Evolutionary conservation across 2,329 filamentous ascomycete species (phyloP).

Genomic region (Scortechinia acanthostroma): DNA sequence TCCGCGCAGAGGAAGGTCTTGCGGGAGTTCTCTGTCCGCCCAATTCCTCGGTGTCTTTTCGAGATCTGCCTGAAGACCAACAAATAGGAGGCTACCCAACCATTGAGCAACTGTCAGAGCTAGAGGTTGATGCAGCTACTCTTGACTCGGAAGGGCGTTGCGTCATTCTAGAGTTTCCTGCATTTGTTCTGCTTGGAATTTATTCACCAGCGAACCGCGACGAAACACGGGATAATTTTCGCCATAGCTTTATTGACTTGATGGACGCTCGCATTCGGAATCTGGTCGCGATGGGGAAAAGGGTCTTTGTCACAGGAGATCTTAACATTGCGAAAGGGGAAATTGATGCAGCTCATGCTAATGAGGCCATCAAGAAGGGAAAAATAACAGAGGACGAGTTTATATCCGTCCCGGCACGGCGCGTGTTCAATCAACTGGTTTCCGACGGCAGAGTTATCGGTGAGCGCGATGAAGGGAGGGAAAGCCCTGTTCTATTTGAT

Average conservation of each 20-base stretch:
- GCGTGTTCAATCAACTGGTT: conserved; percentile 80
- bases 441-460: conserved; percentile 64
- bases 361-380: conserved; percentile 67
- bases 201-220: conserved; percentile 89
- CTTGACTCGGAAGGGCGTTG: conserved; percentile 90
- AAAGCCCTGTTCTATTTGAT: conserved; percentile 73
- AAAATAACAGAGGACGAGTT: conserved; percentile 65
- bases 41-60: conserved; percentile 63
- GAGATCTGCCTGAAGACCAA: conserved; percentile 65
- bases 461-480: conserved; percentile 60
- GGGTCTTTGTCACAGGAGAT: conserved; percentile 80
- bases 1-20: conserved; percentile 89
- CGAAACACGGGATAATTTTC: conserved; percentile 75
- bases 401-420: conserved; percentile 63
- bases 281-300: conserved; percentile 71
- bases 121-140: conserved; percentile 56
- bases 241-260: conserved; percentile 70
- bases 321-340: conserved; percentile 70
- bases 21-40: conserved; percentile 73
- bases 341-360: conserved; percentile 70
- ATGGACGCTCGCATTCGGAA: conserved; percentile 82
- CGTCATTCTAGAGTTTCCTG: conserved; percentile 84
- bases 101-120: conserved; percentile 46
- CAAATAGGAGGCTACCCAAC: conserved; percentile 86
- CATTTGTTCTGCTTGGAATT: conserved; percentile 85